Conservation (phyloP, 2,329 filamentous ascomycete genomes). For the Stagonosporopsis rhizophila region DNA sequence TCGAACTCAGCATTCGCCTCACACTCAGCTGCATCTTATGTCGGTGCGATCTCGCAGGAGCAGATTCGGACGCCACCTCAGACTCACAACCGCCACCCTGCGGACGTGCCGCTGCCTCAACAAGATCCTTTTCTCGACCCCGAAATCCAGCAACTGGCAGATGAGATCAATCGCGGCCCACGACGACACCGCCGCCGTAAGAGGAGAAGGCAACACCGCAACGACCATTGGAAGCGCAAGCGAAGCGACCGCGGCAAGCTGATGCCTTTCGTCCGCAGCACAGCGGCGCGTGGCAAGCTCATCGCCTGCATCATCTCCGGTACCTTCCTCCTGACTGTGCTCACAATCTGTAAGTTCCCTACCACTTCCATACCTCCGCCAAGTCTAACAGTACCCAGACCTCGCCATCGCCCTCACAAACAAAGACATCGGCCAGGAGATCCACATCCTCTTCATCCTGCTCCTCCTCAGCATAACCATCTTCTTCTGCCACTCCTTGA, state of each 20-base stretch:
- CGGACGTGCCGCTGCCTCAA: conserved; percentile 37
- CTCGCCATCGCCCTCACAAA: conserved; percentile 73
- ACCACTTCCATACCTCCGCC: conserved; percentile 3
- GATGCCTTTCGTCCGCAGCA: conserved; percentile 31
- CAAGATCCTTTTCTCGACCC: conserved; percentile 47
- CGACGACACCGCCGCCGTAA: conserved; percentile 47
- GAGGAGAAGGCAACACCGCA: conserved; percentile 37
- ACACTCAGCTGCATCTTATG: conserved; percentile 48
- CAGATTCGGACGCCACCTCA: conserved; percentile 30
- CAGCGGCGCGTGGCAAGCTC: conserved; percentile 42
- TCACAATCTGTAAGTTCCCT: conserved; percentile 69
- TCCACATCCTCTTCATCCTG: conserved; percentile 81
- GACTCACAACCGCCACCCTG: conserved; percentile 42
- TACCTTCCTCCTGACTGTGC: conserved; percentile 63
- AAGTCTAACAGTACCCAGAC: conserved; percentile 59
- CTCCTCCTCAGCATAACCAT: conserved; percentile 76
- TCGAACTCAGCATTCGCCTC: conserved; percentile 42
- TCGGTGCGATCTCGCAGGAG: conserved; percentile 38
- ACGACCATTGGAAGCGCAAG: conserved; percentile 41
- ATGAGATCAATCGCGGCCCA: conserved; percentile 50
- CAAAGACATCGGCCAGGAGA: conserved; percentile 69
- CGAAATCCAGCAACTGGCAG: conserved; percentile 58
- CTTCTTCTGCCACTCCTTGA: conserved; percentile 80
- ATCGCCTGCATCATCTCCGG: conserved; percentile 68
- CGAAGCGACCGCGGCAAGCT: conserved; percentile 26